Base-by-base conservation (phyloP, 2,329 filamentous ascomycete genomes). In the Aspergillus sp. region DNA sequence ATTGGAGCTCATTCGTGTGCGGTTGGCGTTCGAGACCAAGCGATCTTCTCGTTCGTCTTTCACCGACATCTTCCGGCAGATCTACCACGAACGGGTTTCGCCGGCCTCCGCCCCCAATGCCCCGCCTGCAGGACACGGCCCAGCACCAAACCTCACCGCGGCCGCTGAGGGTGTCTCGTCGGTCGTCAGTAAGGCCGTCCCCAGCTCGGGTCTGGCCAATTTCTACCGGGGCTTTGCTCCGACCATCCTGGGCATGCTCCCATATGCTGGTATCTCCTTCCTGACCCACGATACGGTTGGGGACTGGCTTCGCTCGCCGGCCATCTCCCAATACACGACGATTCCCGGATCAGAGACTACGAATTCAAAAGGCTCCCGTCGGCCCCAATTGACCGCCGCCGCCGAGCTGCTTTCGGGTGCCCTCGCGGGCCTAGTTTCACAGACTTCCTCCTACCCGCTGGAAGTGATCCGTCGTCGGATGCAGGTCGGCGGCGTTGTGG, bases 211-310 rank as follows among this genome's bases (percentile, higher is more conserved):
- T 3, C 69, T 97, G 1, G 73, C 84, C 51, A 99, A 99, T 72
- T 99, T 99, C 71, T 99, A 96, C 73, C 85, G 94, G 45, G 94
- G 94, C 46, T 99, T 99, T 71, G 84, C 85, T 0, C 89, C 93
- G 0, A 97, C 94, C 0, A 73, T 99, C 4, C 79, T 95, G 54
- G 94, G 94, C 62, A 99, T 99, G 93, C 77, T 99, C 1, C 94
- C 94, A 0, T 99, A 99, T 66, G 94, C 94, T 1, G 94, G 94
- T 63, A 87, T 95, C 65, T 96, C 91, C 1, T 99, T 99, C 74
- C 81, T 99, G 38, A 95, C 90, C 0, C 94, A 99, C 74, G 94
- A 99, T 71, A 90, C 89, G 4, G 84, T 88, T 38, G 89, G 90
- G 55, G 94, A 99, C 70, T 65, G 94, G 44, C 81, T 99, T 62